Conservation (phyloP, 73 alveolate species). For the Paramecium sexaurelia region DNA sequence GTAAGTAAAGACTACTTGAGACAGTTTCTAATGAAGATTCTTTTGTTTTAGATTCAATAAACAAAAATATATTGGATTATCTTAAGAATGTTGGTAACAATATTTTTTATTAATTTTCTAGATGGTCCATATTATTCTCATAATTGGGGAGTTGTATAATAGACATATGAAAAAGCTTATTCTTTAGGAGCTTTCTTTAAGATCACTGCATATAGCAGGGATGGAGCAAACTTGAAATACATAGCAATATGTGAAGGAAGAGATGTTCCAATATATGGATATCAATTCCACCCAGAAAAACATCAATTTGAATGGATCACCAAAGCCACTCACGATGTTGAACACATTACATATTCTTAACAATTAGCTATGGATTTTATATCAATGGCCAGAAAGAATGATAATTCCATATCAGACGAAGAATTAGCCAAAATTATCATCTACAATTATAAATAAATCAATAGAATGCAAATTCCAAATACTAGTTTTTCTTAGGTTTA, state of each 20-base stretch:
- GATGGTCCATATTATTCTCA: slow-evolving; percentile 55
- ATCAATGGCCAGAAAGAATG: slow-evolving; percentile 36
- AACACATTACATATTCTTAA: slow-evolving; percentile 8
- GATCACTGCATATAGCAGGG: slow-evolving; percentile 17
- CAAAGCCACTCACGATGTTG: slow-evolving; percentile 20
- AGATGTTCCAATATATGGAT: slow-evolving; percentile 64
- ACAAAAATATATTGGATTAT: neutral
- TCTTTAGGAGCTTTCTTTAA: slow-evolving; percentile 48
- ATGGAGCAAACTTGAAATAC: slow-evolving; percentile 20
- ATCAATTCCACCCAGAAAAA: slow-evolving; percentile 72
- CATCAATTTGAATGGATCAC: slow-evolving; percentile 63
- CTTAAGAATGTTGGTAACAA: neutral
- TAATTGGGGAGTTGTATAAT: slow-evolving; percentile 44
- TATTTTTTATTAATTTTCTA: neutral
- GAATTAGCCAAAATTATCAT: neutral
- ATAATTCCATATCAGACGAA: neutral
- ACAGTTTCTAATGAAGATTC: neutral
- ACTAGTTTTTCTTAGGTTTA: neutral
- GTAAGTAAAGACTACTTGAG: neutral
- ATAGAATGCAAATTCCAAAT: neutral
- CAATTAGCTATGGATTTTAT: slow-evolving; percentile 48
- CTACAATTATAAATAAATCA: neutral
- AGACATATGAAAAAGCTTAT: neutral
- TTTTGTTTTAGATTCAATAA: neutral
- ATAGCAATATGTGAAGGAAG: slow-evolving; percentile 62